Conservation (phyloP, 2,329 filamentous ascomycete genomes). For the Diaporthe vaccinii region DNA sequence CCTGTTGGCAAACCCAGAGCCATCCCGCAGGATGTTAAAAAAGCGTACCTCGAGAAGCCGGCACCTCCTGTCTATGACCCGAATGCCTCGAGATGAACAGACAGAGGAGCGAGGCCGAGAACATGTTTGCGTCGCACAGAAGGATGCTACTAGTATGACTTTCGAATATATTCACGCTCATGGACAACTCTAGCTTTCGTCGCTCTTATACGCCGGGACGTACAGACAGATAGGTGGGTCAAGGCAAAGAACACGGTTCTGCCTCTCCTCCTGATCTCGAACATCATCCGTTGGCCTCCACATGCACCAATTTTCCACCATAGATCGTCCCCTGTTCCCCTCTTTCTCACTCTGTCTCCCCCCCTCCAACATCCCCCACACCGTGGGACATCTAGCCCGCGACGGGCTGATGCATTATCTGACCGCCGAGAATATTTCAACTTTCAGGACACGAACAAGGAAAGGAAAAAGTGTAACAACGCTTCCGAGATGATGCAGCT, state of each 20-base stretch:
- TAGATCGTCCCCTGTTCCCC: background rate
- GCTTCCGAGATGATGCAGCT: slow-evolving; percentile 33
- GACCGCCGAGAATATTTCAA: slow-evolving; percentile 2
- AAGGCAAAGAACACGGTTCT: slow-evolving; percentile 10
- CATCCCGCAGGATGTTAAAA: no score
- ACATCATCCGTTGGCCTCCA: background rate
- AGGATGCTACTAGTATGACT: background rate
- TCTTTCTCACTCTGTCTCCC: background rate
- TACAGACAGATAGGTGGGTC: slow-evolving; percentile 26
- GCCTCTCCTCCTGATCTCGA: background rate
- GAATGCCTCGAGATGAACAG: background rate
- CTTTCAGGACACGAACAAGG: background rate
- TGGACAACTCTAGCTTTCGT: slow-evolving; percentile 20
- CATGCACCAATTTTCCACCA: slow-evolving; percentile 2
- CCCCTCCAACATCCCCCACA: background rate
- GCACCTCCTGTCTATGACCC: background rate
- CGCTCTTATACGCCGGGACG: slow-evolving; percentile 17
- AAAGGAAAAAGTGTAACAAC: slow-evolving; percentile 27
- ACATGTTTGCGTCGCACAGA: background rate
- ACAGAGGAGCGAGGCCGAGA: background rate
- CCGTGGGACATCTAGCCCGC: background rate
- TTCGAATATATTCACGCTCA: slow-evolving; percentile 19
- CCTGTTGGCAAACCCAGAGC: background rate
- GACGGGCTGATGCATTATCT: slow-evolving; percentile 2
- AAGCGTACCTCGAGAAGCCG: background rate